A percentile compares a stretch with the other conserved stretches of the same genome.
phyloP scores from a whole-genome alignment of 768 basidiomycete species.

The Amylocystis lapponica region DNA sequence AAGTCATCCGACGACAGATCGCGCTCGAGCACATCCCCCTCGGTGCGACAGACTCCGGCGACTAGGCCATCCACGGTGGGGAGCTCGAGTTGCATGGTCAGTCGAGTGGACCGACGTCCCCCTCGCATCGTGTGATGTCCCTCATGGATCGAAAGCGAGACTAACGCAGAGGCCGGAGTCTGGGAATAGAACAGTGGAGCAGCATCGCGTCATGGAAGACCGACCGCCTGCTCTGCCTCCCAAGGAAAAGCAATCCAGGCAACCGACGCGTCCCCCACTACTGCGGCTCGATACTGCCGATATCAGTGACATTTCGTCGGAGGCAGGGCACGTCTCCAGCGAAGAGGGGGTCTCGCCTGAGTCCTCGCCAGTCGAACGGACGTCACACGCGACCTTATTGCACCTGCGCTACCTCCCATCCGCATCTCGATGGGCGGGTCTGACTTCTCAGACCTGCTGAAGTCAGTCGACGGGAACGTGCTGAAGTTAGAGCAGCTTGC shows the following conservation, averaged over 20 bases:
- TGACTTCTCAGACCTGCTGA: conserved; percentile 76
- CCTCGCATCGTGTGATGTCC: conserved; percentile 66
- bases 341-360: conserved; percentile 33
- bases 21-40: conserved; percentile 5
- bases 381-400: conserved; percentile 74
- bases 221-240: conserved; percentile 18
- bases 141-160: conserved; percentile 70
- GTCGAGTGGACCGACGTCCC: conserved; percentile 41
- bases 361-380: conserved; percentile 59
- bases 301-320: conserved; percentile 21
- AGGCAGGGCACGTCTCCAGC: conserved; percentile 31
- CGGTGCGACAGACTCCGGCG: background rate
- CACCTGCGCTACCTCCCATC: conserved; percentile 84
- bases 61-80: conserved; percentile 6
- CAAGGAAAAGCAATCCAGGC: conserved; percentile 9
- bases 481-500: conserved; percentile 42
- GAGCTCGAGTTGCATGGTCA: conserved; percentile 23
- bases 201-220: conserved; percentile 3
- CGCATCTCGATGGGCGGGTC: conserved; percentile 82
- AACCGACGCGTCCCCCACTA: conserved; percentile 20
- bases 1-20: conserved; percentile 13
- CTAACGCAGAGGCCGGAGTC: conserved; percentile 63
- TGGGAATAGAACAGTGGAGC: conserved; percentile 26
- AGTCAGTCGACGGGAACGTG: conserved; percentile 45
- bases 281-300: conserved; percentile 22